Evolutionary conservation across 805 yeast genomes (phyloP).

Genomic region (Candida peoriensis): DNA sequence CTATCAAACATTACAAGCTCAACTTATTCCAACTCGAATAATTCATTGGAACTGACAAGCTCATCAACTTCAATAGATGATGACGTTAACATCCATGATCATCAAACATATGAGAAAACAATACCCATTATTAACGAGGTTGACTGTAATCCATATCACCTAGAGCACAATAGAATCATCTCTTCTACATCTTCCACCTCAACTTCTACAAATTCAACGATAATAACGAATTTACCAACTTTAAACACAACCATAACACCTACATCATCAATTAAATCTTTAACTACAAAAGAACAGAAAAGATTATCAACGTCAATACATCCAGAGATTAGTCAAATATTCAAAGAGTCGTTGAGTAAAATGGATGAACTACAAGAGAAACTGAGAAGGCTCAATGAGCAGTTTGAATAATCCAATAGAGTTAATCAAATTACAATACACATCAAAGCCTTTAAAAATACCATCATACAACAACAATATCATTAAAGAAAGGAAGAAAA

Average conservation of each 20-base stretch:
- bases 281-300: not conserved
- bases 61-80: slow-evolving; percentile 13
- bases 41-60: slow-evolving; percentile 14
- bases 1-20: slow-evolving; percentile 21
- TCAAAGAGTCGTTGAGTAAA: slow-evolving; percentile 51
- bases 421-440: slow-evolving; percentile 54
- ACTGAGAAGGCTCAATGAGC: slow-evolving; percentile 44
- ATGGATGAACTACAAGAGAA: slow-evolving; percentile 28
- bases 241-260: not conserved
- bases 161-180: not conserved
- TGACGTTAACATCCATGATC: not conserved
- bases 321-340: slow-evolving; percentile 47
- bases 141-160: not conserved
- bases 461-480: too few species aligned
- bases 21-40: slow-evolving; percentile 21
- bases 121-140: too few species aligned
- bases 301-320: slow-evolving; percentile 24
- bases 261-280: not conserved
- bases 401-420: slow-evolving; percentile 87
- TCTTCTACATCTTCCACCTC: not conserved
- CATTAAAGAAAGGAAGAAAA: too few species aligned
- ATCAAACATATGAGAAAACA: too few species aligned
- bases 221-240: too few species aligned
- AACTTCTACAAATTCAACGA: not conserved
- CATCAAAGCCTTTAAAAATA: slow-evolving; percentile 67